A percentile compares a stretch with the other conserved stretches of the same genome.
These are phyloP conservation scores for Penicillium vulpinum DNA, from an alignment of 2,329 filamentous ascomycete species.

Conservation along the genomic window DNA sequence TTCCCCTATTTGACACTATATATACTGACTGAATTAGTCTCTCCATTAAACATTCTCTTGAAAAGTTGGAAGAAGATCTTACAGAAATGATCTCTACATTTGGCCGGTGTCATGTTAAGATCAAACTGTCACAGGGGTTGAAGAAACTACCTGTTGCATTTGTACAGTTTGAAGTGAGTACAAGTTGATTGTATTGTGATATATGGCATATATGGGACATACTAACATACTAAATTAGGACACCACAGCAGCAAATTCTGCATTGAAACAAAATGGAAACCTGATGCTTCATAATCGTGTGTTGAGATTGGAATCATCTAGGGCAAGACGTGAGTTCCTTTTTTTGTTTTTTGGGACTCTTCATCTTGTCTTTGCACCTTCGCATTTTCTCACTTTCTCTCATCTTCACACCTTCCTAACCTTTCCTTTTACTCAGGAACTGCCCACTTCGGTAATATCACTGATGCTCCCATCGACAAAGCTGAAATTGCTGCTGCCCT, in stretches of 20 bases:
- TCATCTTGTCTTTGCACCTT: not conserved
- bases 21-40: constrained; percentile 25
- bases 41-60: constrained; percentile 24
- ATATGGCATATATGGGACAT: not conserved
- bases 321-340: not conserved
- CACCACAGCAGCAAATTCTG: not conserved
- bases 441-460: not conserved
- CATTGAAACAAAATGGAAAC: constrained; percentile 11
- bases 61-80: constrained; percentile 33
- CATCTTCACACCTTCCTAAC: not conserved
- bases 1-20: not conserved
- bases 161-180: constrained; percentile 41
- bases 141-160: constrained; percentile 39
- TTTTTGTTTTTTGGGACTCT: not conserved
- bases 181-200: not conserved
- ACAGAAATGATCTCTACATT: constrained; percentile 31
- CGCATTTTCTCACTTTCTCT: not conserved
- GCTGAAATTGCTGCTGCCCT: constrained; percentile 28
- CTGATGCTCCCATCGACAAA: not conserved
- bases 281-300: not conserved
- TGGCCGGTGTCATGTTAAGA: constrained; percentile 39
- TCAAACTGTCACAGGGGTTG: constrained; percentile 29
- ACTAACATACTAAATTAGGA: constrained; percentile 1
- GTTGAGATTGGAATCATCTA: constrained; percentile 3
- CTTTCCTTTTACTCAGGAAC: not conserved